Evolutionary conservation across 352 stramenopile genomes (phyloP), one percentile per base, ranked within the genome.

Genomic region (Plasmopara halstedii): DNA sequence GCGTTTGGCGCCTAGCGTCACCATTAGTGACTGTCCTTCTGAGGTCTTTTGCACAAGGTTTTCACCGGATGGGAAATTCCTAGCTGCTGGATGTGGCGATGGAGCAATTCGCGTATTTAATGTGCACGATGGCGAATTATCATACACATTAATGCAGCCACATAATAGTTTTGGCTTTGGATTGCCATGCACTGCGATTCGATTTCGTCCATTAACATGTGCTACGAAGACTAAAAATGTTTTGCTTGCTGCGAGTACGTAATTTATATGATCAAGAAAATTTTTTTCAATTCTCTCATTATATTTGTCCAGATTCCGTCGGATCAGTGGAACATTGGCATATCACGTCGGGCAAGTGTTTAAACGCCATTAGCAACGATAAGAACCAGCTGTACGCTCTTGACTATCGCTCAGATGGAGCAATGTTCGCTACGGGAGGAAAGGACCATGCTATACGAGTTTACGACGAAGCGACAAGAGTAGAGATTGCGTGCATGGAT

Each of bases 321-420:
- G 85, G 87, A 15, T 88, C 74, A 13, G 81, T 96, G 23, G 78
- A 95, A 49, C 85, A 96, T 56, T 97, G 87, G 87, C 88, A 97
- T 59, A 87, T 96, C 44, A 96, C 88, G 17, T 94, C 81, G 3
- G 81, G 85, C 41, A 95, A 96, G 59, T 96, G 85, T 58, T 70
- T 97, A 32, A 84, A 92, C 56, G 72, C 81, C n/a, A 94, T 96
- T 64, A 72, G 52, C n/a, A 77, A 93, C 57, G 73, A 80, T 32
- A 53, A 88, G 43, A 94, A 94, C 54, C 88, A 95, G 52, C 59
- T 96, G 10, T 96, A 94, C 52, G 83, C 83, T 34, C 71, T 97
- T 2, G 82, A 95, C 58, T 96, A 96, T 53, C 77, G 82, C 49
- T 31, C 46, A 1, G 87, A 96, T 48, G 87, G 85, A 35, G 68